phyloP scores from a whole-genome alignment of 345 rosid species.

The Noccaea bulbosa region DNA sequence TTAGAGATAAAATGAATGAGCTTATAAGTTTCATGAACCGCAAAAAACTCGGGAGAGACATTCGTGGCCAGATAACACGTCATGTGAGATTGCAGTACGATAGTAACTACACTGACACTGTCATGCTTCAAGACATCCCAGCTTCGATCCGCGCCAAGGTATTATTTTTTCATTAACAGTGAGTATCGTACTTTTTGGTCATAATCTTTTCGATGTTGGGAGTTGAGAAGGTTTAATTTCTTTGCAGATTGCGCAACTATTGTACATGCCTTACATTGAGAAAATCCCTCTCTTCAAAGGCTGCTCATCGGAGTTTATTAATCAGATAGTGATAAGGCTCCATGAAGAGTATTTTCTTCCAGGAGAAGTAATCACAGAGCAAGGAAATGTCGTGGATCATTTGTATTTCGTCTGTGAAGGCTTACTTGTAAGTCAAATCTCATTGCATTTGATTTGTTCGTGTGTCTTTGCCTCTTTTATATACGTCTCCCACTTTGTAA shows the following conservation, averaged over 20 bases:
- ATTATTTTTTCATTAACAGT: too few species aligned
- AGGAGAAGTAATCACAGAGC: constrained; percentile 92
- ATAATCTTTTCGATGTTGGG: neutral
- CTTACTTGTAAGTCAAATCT: constrained; percentile 59
- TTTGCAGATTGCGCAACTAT: constrained; percentile 68
- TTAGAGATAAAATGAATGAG: constrained; percentile 94
- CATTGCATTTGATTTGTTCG: neutral
- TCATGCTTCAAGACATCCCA: constrained; percentile 83
- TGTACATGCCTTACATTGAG: constrained; percentile 66
- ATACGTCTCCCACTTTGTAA: neutral
- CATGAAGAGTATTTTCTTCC: constrained; percentile 99
- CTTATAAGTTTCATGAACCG: constrained; percentile 86
- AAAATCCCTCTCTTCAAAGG: constrained; percentile 65
- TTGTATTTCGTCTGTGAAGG: constrained; percentile 94
- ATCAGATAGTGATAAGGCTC: constrained; percentile 78
- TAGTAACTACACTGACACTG: constrained; percentile 78
- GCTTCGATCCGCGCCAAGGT: constrained; percentile 95
- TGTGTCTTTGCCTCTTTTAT: constrained; percentile 19
- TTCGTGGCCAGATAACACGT: constrained; percentile 74
- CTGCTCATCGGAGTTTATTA: constrained; percentile 83
- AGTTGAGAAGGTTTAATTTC: neutral
- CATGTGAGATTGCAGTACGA: constrained; percentile 86
- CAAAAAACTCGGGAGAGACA: constrained; percentile 68
- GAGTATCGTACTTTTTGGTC: neutral
- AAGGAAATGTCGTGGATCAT: constrained; percentile 87